Base-by-base conservation (phyloP, 768 basidiomycete species). In the Dioszegia crocea region DNA sequence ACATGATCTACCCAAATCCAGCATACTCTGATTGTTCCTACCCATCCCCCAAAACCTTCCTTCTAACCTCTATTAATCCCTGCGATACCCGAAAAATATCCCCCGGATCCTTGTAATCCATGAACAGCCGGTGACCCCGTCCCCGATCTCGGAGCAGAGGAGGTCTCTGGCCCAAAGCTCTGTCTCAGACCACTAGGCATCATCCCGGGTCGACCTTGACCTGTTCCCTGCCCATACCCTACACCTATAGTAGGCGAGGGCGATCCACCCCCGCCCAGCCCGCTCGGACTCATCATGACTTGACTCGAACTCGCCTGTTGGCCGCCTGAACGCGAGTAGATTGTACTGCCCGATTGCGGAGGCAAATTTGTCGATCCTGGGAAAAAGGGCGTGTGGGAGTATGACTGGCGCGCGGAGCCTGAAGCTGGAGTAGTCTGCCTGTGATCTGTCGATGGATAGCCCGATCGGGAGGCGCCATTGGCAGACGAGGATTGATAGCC, bases 141-240 rank as follows among this genome's bases (percentile, higher is more conserved):
- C 38, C 24, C 46, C 11, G 54, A 33, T 31, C 49, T 50, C n/a
- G 21, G 17, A 41, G 33, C 33, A 6, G 33, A 33, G 14, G 33
- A 33, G 6, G 57, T 50, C 4, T 41, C 56, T 5, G 64, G 67
- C 26, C 64, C 67, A 46, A 64, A 71, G 53, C 67, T 66, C 60
- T 71, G 70, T 23, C 70, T 50, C 24, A 71, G 45, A 31, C 50
- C 59, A 19, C 66, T 68, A 21, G 69, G 66, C 17, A 60, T 62
- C 27, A 52, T 60, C 23, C 56, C 56, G 27, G 67, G 62, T 61
- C 63, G 47, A 3, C 63, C 45, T 30, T 36, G 48, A 24, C 27
- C 55, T 17, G 24, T n/a, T 6, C 9, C 23, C 27, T 6, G 3
- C 6, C 36, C 51, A 33, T 29, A 10, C 9, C 40, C 53, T 10